Evolutionary conservation across 2,329 filamentous ascomycete genomes (phyloP), one percentile per base, ranked within the genome.

Genomic region (Didymella exigua): DNA sequence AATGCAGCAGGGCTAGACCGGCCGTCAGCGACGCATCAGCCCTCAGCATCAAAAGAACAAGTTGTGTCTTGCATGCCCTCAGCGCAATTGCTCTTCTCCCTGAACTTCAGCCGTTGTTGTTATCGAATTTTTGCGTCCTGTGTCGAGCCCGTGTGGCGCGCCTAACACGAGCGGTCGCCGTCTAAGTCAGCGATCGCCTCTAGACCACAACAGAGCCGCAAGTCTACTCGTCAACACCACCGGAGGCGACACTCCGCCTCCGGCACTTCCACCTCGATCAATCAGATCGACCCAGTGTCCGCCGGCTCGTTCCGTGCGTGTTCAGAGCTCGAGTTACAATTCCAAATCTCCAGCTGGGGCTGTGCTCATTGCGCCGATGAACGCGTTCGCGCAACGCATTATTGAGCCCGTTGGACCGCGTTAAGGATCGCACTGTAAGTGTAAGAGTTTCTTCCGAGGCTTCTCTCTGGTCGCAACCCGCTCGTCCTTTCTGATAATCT

Each of bases 351-450:
- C 14, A 49, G 30, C 38, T 44, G 40, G 36, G 43, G 43, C 54
- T 55, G 43, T 51, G 47, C 52, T 46, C 52, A 41, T 45, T 50
- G 29, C 52, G 47, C 52, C 42, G 52, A 50, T 50, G 41, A 45
- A 37, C 46, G 36, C 11, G 34, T 46, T 31, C 30, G 34, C 34
- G 41, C 19, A 41, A 40, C 47, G 52, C 52, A 55, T 54, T 48
- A 54, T 55, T 50, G 46, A 56, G 56, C 57, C 60, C 46, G 57
- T 59, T 59, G 40, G 55, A 52, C 56, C 56, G 57, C 58, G 54
- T 56, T 60, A 54, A 63, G 58, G 49, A 62, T 59, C 58, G 57
- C 51, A 57, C 57, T 62, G 60, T 54, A 65, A 64, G 60, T 63
- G 62, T 65, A 58, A 61, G 60, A 63, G 55, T 49, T 61, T 43